Evolutionary conservation across 208 protist species (phyloP), one percentile per base, ranked within the genome.

Genomic region (Wallacemonas sp.): DNA sequence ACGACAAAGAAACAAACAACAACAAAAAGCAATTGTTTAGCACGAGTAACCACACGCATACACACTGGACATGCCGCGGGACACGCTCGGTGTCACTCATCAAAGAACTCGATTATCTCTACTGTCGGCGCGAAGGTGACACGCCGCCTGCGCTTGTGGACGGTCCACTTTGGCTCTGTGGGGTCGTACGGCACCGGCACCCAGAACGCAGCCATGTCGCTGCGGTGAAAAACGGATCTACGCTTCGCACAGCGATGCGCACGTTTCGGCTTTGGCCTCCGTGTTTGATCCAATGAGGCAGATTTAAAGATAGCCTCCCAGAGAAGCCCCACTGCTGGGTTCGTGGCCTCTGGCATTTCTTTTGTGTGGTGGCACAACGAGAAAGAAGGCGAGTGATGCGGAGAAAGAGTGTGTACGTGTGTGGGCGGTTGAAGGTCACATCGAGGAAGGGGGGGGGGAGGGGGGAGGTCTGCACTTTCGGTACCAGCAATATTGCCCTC

Each of bases 101-200:
- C 51, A 14, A 26, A 39, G 19, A 58, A 58, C n/a, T 58, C 51
- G 22, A 58, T 58, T 2, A 58, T 27, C 17, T 58, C 51, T 26
- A 58, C 41, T 38, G 51, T 58, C 17, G 51, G 51, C 14, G 51
- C 51, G 24, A 58, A 58, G n/a, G 51, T 58, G 5, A 58, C 51
- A 2, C 30, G 51, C 19, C 51, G 51, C 3, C n/a, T 42, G 9
- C 31, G 51, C 15, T n/a, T 9, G 51, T 24, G 51, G 15, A 58
- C 22, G 14, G 28, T 58, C 51, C 51, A 58, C 21, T 58, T 58
- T 4, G 51, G 51, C 28, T 58, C 51, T 6, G 51, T 41, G 5
- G 51, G 41, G 30, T 9, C 51, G 28, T 58, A 58, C 19, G 26
- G 51, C 51, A 58, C 51, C 5, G 51, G 51, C 14, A 38, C 24